Evolutionary conservation across 2,329 filamentous ascomycete species (phyloP).

Genomic region (Chlorencoelia australis): DNA sequence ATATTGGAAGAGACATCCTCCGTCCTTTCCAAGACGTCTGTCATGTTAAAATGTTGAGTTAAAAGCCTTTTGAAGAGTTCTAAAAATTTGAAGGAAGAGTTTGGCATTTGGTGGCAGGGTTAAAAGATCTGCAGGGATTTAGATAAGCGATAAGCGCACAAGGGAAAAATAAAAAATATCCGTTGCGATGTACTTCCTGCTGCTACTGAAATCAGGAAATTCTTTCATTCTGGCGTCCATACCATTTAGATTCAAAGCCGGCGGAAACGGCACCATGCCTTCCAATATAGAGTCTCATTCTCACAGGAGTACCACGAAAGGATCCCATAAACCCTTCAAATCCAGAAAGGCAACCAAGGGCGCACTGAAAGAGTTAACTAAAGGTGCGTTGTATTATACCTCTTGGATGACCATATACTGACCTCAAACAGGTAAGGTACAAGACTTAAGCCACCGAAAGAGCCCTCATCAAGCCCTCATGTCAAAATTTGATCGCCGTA

Average conservation of each 20-base stretch:
- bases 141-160: too few relatives aligned
- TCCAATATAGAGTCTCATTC: constrained; percentile 62
- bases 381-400: constrained; percentile 46
- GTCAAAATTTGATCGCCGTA: constrained; percentile 92
- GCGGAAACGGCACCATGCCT: constrained; percentile 59
- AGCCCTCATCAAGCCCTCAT: constrained; percentile 94
- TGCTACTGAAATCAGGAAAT: constrained; percentile 3
- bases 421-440: constrained; percentile 60
- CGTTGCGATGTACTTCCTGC: too few relatives aligned
- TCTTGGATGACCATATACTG: constrained; percentile 6
- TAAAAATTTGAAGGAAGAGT: too few relatives aligned
- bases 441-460: constrained; percentile 63
- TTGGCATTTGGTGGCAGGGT: too few relatives aligned
- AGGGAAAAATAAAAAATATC: too few relatives aligned
- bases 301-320: constrained; percentile 88
- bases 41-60: constrained; percentile 5
- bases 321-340: constrained; percentile 83
- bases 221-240: constrained; percentile 52
- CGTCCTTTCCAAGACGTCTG: constrained; percentile 12
- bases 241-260: constrained; percentile 83
- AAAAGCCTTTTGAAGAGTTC: too few relatives aligned
- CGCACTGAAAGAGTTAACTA: constrained; percentile 71
- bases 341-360: constrained; percentile 83
- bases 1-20: constrained; percentile 28
- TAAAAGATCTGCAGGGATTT: too few relatives aligned